A percentile compares a stretch with the other conserved stretches of the same genome.
Conservation (phyloP, 345 rosid species). For the Bruguiera sexangula region DNA sequence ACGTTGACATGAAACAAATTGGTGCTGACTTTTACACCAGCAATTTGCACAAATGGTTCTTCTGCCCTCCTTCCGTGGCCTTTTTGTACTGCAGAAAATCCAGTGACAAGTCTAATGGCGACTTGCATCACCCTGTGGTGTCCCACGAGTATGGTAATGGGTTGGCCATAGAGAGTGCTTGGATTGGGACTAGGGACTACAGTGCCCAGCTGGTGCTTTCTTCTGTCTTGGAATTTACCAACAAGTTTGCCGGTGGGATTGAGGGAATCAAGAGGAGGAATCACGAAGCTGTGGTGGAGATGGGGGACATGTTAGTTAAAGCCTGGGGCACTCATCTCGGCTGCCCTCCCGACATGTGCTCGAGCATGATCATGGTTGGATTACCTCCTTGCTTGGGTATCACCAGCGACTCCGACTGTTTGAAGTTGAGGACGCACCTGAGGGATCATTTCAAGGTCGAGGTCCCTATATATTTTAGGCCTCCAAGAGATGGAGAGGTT, state of each 20-base stretch:
- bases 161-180: slow-evolving; percentile 76
- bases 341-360: slow-evolving; percentile 74
- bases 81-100: slow-evolving; percentile 75
- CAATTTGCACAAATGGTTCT: slow-evolving; percentile 93
- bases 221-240: slow-evolving; percentile 62
- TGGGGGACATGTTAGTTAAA: slow-evolving; percentile 76
- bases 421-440: slow-evolving; percentile 60
- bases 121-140: slow-evolving; percentile 89
- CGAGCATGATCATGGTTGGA: slow-evolving; percentile 92
- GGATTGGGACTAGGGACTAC: slow-evolving; percentile 96
- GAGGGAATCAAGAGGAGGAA: slow-evolving; percentile 83
- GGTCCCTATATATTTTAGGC: slow-evolving; percentile 65
- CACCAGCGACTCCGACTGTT: slow-evolving; percentile 45
- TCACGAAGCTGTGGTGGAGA: slow-evolving; percentile 66
- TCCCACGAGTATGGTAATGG: slow-evolving; percentile 93
- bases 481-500: slow-evolving; percentile 49
- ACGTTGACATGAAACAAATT: slow-evolving; percentile 79
- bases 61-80: slow-evolving; percentile 86
- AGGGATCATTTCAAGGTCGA: slow-evolving; percentile 64
- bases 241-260: slow-evolving; percentile 79
- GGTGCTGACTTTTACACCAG: slow-evolving; percentile 94
- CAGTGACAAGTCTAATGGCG: slow-evolving; percentile 20
- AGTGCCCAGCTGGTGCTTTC: slow-evolving; percentile 90
- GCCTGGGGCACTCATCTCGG: slow-evolving; percentile 96
- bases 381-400: slow-evolving; percentile 68